phyloP scores from a whole-genome alignment of 164 flowering plant genomes.

The Cinnamomum micranthum region DNA sequence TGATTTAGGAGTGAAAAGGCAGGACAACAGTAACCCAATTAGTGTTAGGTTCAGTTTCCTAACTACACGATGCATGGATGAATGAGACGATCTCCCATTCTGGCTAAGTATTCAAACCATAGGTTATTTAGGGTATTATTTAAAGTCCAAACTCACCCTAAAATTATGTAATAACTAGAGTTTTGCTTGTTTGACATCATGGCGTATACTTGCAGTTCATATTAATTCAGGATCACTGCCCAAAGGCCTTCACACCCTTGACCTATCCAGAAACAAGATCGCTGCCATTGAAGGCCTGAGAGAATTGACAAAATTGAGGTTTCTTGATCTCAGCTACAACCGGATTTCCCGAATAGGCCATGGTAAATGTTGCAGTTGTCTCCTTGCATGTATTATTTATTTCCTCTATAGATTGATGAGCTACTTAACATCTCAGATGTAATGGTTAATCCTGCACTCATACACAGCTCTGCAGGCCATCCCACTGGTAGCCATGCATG shows the following conservation, averaged over 20 bases:
- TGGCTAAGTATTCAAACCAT: no score
- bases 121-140: no score
- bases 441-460: no score
- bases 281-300: slow-evolving; percentile 77
- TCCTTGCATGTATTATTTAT: not conserved
- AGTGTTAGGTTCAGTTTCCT: no score
- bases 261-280: slow-evolving; percentile 88
- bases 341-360: slow-evolving; percentile 76
- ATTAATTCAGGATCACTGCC: slow-evolving; percentile 85
- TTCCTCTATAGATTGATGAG: no score
- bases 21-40: no score
- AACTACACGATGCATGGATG: no score
- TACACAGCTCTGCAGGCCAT: no score
- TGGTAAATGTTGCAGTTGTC: slow-evolving; percentile 32
- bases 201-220: slow-evolving; percentile 48
- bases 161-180: not conserved
- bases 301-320: slow-evolving; percentile 65
- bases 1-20: no score
- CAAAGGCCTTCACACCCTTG: slow-evolving; percentile 74
- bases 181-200: not conserved
- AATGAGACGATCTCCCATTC: no score
- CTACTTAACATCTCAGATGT: no score
- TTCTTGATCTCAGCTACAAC: slow-evolving; percentile 84
- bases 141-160: not conserved
- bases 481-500: no score